These are phyloP conservation scores for Mortierella polycephala DNA, from an alignment of 371 early-diverging fungal species.

Conservation along the genomic window DNA sequence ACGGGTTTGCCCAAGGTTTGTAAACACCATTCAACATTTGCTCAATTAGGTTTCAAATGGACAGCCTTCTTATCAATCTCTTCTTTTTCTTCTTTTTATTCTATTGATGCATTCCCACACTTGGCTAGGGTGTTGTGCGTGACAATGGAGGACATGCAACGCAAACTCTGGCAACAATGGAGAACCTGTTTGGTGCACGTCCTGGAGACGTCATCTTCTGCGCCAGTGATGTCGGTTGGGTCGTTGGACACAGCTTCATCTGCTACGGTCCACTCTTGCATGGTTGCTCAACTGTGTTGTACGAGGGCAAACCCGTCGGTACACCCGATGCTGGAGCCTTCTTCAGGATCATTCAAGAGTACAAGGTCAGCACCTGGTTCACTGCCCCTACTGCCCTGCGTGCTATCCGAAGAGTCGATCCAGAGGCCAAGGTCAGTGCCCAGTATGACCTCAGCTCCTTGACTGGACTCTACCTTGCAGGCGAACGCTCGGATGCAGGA, in stretches of 20 bases:
- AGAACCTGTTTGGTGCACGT: conserved; percentile 80
- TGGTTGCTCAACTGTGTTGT: conserved; percentile 89
- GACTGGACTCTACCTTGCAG: conserved; percentile 84
- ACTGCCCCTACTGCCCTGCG: conserved; percentile 95
- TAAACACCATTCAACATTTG: background rate
- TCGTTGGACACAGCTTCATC: conserved; percentile 92
- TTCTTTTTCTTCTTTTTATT: background rate
- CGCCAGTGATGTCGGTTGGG: conserved; percentile 96
- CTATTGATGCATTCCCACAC: background rate
- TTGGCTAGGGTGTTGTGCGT: conserved; percentile 84
- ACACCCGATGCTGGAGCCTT: conserved; percentile 86
- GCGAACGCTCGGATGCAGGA: conserved; percentile 90
- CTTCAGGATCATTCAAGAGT: conserved; percentile 84
- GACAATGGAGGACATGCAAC: conserved; percentile 92
- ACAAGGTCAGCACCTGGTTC: conserved; percentile 83
- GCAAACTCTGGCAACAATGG: conserved; percentile 80
- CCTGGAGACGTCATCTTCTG: conserved; percentile 81
- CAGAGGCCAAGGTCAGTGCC: conserved; percentile 64
- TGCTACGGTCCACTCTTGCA: conserved; percentile 91
- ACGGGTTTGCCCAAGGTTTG: conserved; percentile 82
- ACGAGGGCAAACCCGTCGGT: conserved; percentile 90
- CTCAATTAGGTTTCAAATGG: background rate
- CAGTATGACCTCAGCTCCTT: conserved; percentile 74
- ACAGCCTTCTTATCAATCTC: background rate
- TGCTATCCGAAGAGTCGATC: conserved; percentile 86